Percentiles rank a stretch among this genome's conserved stretches.
These are phyloP conservation scores for Globisporangium nagaii DNA, from an alignment of 352 stramenopile genomes.

Conservation along the genomic window DNA sequence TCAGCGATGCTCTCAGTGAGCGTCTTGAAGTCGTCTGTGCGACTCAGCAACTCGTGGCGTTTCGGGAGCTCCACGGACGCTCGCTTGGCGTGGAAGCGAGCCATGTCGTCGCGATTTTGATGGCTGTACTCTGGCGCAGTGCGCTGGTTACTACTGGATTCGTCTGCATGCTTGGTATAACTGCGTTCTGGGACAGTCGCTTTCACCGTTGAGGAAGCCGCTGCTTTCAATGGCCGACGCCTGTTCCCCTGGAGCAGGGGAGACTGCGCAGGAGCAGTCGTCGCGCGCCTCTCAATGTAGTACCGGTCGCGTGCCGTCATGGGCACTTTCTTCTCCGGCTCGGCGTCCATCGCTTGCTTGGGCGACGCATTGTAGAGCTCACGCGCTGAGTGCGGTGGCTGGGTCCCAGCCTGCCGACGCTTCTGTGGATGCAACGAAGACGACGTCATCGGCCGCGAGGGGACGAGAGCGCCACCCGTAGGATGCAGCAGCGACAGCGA, in stretches of 20 bases:
- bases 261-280: conserved; percentile 24
- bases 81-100: neutral
- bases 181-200: neutral
- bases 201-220: neutral
- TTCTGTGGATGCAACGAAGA: conserved; percentile 11
- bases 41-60: conserved; percentile 41
- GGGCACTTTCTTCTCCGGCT: conserved; percentile 30
- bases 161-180: neutral
- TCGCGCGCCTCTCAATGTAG: conserved; percentile 48
- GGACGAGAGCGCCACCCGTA: conserved; percentile 32
- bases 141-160: neutral
- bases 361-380: neutral
- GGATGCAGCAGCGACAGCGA: conserved; percentile 20
- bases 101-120: neutral
- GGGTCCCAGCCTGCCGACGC: neutral
- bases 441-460: conserved; percentile 41
- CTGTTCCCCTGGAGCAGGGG: conserved; percentile 2
- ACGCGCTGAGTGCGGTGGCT: conserved; percentile 17
- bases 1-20: conserved; percentile 56
- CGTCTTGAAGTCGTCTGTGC: conserved; percentile 42
- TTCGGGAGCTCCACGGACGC: conserved; percentile 8
- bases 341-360: neutral
- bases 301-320: conserved; percentile 57
- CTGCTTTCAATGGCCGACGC: neutral
- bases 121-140: no score